These are phyloP conservation scores for Zygoascus meyerae DNA, from an alignment of 1,139 yeast species.

Conservation along the genomic window DNA sequence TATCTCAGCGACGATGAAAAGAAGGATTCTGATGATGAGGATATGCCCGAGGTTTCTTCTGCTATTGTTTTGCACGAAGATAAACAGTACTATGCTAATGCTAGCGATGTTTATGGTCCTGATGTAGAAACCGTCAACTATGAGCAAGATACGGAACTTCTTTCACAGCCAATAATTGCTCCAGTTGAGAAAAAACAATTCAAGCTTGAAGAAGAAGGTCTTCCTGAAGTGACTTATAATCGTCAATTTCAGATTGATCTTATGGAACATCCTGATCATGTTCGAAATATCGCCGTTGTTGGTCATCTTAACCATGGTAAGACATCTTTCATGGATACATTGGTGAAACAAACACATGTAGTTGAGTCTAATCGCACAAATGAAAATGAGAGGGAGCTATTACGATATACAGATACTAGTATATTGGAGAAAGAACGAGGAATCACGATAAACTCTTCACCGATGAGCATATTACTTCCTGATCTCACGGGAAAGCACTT, in stretches of 20 bases:
- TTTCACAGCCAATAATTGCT: constrained; percentile 60
- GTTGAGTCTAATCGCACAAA: constrained; percentile 15
- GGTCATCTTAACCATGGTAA: constrained; percentile 88
- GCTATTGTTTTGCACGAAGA: constrained; percentile 42
- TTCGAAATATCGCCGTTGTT: constrained; percentile 73
- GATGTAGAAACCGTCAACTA: constrained; percentile 63
- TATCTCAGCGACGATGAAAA: constrained; percentile 10
- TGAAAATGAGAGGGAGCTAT: constrained; percentile 35
- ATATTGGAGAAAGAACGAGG: constrained; percentile 67
- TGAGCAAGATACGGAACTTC: constrained; percentile 48
- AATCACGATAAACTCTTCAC: constrained; percentile 56
- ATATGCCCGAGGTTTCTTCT: constrained; percentile 19
- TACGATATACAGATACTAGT: constrained; percentile 67
- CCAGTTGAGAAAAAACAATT: constrained; percentile 45
- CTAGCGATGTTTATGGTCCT: constrained; percentile 45
- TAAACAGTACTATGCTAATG: constrained; percentile 40
- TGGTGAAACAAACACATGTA: constrained; percentile 59
- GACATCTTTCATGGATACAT: constrained; percentile 67
- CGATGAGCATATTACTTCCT: constrained; percentile 58
- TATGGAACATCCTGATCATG: constrained; percentile 54
- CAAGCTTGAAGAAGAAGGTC: constrained; percentile 44
- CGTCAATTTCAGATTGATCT: constrained; percentile 54
- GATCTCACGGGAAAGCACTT: constrained; percentile 52
- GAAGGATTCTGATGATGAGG: constrained; percentile 15
- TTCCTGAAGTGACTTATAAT: constrained; percentile 59